phyloP scores from a whole-genome alignment of 2,329 filamentous ascomycete species.

The Cordyceps farinosa region DNA sequence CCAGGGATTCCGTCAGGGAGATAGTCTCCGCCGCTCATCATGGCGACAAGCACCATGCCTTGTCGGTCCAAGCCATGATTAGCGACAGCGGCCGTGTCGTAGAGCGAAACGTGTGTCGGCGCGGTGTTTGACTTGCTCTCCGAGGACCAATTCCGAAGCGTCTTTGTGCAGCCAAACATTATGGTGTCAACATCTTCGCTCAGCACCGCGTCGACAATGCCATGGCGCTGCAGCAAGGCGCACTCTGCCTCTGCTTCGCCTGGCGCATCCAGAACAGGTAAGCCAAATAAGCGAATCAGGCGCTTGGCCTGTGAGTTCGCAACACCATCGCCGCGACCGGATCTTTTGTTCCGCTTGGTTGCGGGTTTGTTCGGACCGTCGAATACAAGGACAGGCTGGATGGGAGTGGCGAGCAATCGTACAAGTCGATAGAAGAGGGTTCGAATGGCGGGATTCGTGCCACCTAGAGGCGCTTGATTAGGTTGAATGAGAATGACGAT shows the following conservation, averaged over 20 bases:
- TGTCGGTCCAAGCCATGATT: constrained; percentile 68
- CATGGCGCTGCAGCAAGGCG: constrained; percentile 74
- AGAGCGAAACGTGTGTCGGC: constrained; percentile 83
- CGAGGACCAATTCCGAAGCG: constrained; percentile 77
- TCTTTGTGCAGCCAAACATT: constrained; percentile 87
- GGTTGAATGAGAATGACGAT: background rate
- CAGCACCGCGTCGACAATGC: constrained; percentile 86
- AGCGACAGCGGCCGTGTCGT: constrained; percentile 60
- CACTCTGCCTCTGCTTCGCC: constrained; percentile 97
- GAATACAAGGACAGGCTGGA: constrained; percentile 86
- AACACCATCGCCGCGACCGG: constrained; percentile 60
- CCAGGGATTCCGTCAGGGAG: constrained; percentile 81
- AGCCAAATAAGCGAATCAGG: constrained; percentile 79
- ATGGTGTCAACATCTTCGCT: constrained; percentile 96
- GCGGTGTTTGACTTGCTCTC: constrained; percentile 62
- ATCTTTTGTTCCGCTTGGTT: constrained; percentile 83
- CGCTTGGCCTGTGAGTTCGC: constrained; percentile 76
- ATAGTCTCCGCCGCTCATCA: constrained; percentile 96
- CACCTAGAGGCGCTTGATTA: constrained; percentile 48
- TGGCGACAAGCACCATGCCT: constrained; percentile 88
- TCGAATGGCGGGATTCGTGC: constrained; percentile 82
- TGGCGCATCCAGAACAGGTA: constrained; percentile 78
- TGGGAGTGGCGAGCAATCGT: constrained; percentile 69
- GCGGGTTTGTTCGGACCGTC: constrained; percentile 81
- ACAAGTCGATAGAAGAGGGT: constrained; percentile 91